Base-by-base conservation (phyloP, 169 alveolate species). In the Miamiensis avidus region DNA sequence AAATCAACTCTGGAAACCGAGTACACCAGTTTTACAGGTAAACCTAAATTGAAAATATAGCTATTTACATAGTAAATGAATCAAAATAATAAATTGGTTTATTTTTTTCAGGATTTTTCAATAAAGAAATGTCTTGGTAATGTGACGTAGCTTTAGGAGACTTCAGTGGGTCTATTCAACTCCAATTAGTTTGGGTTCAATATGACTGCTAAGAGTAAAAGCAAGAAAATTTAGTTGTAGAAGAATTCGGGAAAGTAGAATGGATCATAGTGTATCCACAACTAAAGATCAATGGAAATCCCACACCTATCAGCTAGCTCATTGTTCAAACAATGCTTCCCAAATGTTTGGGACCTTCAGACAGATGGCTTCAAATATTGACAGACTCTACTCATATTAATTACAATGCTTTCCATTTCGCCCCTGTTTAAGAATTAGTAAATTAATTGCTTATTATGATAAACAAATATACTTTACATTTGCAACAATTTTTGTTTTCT, bases 321-420 rank as follows among this genome's bases (percentile, higher is more conserved):
- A 86, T 81, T 32, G 88, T 98, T 78, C 97, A 96, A 88, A 96
- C 99, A 27, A 92, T 96, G 20, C 91, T 97, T 31, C 91, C 98
- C 29, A 89, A 97, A 74, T 94, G 98, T 76, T 88, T 97, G 65
- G 99, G 99, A 6, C 90, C 89, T 74, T 88, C 96, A 74, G 82
- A 85, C 30, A 89, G 94, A 29, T 97, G 98, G 97, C 89, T 84
- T 65, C 88, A 92, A 65, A 92, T 92, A 81, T 84, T 95, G 32
- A 83, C 82, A 34, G 90, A 92, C 65, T 90, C 93, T 25, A 85
- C 92, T 11, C 83, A 90, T 69, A 85, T 95, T 34, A 97, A 97
- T 25, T 98, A 95, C 90, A 97, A 97, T 85, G 94, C 96, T 82
- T 89, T 97, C 28, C 99, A 97, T 86, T 94, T 94, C 82, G 93